Evolutionary conservation across 2,329 filamentous ascomycete genomes (phyloP), one percentile per base, ranked within the genome.

Genomic region (Fusarium devonianum): DNA sequence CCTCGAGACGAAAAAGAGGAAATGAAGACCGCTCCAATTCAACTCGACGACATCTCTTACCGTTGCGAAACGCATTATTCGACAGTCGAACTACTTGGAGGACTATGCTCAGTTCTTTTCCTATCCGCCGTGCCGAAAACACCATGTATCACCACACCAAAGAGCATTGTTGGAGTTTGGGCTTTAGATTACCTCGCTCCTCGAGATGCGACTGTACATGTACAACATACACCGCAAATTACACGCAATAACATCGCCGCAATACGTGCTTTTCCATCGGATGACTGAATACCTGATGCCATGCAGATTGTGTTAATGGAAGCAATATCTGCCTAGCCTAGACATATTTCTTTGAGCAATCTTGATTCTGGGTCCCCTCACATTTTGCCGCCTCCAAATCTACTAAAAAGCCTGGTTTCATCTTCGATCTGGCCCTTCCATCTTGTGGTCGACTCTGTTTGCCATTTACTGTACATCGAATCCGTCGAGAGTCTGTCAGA

Each of bases 1-100:
- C 75, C 83, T 97, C 48, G 94, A 99, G 72, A 86, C 90, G 69
- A 97, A 96, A 71, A 88, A 91, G 70, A 88, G 87, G 71, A 86
- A 82, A 75, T 82, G 74, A 58, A 44, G 32, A 18, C 29, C 17
- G 13, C 10, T 9, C 13, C 38, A 34, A 22, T 17, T 25, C 48
- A 39, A 19, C 38, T 53, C 48, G 40, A 49, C 39, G 47, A 65
- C 50, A 50, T 30, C 28, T 46, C 40, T 42, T 25, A 46, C 36
- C 45, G 36, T 36, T 45, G 34, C 44, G 50, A 23, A 40, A 40
- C 5, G 36, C 28, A 30, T 17, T 33, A 30, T 17, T 33, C 23
- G 29, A 42, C 25, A 37, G 17, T 30, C 35, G 26, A 30, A 22
- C 28, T 35, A 49, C 38, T 26, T 54, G 49, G 22, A 16, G 49